phyloP scores from a whole-genome alignment of 306 rosid species.

The Acacia acuminata region DNA sequence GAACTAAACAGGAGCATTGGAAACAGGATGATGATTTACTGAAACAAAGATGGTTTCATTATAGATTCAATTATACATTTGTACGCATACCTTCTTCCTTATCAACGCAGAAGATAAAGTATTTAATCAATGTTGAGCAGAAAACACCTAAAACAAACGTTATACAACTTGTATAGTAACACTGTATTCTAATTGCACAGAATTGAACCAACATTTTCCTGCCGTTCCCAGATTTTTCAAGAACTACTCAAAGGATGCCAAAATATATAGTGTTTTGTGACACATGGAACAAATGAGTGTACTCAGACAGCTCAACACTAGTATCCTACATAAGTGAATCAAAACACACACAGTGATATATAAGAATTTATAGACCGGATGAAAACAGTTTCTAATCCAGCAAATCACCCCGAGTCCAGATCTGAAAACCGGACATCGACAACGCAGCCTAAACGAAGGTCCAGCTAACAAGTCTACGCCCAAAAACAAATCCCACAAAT shows the following conservation, averaged over 20 bases:
- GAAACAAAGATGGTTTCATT: constrained; percentile 3
- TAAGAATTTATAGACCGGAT: background rate
- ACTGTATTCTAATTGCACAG: background rate
- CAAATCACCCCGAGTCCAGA: constrained; percentile 40
- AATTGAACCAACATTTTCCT: background rate
- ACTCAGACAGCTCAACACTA: background rate
- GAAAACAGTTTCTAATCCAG: constrained; percentile 1
- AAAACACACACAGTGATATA: background rate
- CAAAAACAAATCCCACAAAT: background rate
- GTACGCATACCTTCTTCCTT: background rate
- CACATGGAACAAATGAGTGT: background rate
- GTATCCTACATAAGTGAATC: background rate
- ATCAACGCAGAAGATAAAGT: background rate
- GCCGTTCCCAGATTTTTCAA: background rate
- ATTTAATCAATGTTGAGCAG: background rate
- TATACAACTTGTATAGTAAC: background rate
- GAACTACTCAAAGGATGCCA: background rate
- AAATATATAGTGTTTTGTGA: background rate
- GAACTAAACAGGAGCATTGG: background rate
- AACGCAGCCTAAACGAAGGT: constrained; percentile 3
- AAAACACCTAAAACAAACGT: background rate
- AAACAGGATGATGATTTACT: background rate
- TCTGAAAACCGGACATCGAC: constrained; percentile 27
- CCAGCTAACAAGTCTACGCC: background rate
- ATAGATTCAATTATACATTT: background rate